phyloP scores from a whole-genome alignment of 108 stramenopile genomes.

The Aurantiochytrium sp. region DNA sequence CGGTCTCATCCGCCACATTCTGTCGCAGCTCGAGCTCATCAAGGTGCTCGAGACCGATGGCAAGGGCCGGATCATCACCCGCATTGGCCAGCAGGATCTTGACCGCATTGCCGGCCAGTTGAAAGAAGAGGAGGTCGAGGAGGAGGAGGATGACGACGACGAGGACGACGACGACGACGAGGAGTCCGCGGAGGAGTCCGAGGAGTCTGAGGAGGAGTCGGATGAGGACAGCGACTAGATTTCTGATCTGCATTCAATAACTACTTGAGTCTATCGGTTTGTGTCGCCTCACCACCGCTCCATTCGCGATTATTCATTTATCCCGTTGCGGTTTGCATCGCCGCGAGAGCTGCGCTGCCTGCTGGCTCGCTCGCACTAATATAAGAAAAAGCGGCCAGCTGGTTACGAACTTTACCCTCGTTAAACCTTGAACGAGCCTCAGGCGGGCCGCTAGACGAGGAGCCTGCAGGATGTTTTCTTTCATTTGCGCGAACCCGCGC shows the following conservation, averaged over 20 bases:
- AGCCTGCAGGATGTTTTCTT: no score
- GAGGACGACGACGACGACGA: conserved; percentile 23
- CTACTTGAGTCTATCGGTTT: not conserved
- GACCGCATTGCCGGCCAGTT: conserved; percentile 96
- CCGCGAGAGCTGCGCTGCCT: no score
- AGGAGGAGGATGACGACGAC: conserved; percentile 32
- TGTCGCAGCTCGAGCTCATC: conserved; percentile 86
- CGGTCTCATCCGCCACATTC: conserved; percentile 88
- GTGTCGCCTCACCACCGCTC: not conserved
- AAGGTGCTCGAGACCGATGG: conserved; percentile 80
- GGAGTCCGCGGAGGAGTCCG: not conserved
- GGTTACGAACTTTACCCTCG: no score
- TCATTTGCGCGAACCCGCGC: no score
- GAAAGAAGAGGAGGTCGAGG: conserved; percentile 66
- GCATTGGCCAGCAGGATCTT: conserved; percentile 94
- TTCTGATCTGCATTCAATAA: not conserved
- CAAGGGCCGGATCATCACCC: conserved; percentile 72
- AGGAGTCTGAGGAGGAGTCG: not conserved
- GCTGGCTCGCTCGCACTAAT: no score
- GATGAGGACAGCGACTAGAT: not conserved
- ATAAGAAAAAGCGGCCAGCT: no score
- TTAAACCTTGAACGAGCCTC: no score
- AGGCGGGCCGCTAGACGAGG: no score
- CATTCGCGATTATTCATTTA: no score
- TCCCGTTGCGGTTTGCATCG: no score